Percentiles rank a stretch among this genome's conserved stretches.
These are phyloP conservation scores for Reticulascus tulasneorum DNA, from an alignment of 2,329 filamentous ascomycete genomes.

Conservation along the genomic window DNA sequence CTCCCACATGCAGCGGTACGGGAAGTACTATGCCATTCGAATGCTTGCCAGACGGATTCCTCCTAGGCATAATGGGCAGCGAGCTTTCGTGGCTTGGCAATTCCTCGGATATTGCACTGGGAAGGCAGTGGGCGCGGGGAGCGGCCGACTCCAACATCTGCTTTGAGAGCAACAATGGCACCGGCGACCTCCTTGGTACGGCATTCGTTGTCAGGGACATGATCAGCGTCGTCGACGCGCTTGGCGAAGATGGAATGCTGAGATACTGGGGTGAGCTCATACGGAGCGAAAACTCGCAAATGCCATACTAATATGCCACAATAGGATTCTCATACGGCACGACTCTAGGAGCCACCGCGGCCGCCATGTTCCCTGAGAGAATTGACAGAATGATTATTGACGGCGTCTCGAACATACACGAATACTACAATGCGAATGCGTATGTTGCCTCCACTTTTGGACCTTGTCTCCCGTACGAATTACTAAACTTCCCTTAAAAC, in stretches of 20 bases:
- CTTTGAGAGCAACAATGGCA: constrained; percentile 14
- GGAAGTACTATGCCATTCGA: constrained; percentile 16
- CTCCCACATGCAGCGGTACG: constrained; percentile 13
- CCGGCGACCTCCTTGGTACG: constrained; percentile 24
- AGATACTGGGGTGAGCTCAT: constrained; percentile 28
- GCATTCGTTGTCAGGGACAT: constrained; percentile 33
- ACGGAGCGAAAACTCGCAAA: not conserved
- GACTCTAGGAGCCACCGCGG: constrained; percentile 31
- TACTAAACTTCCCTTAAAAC: constrained; percentile 5
- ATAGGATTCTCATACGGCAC: constrained; percentile 39
- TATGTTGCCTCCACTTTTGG: not conserved
- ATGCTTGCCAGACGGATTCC: constrained; percentile 14
- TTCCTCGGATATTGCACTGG: constrained; percentile 8
- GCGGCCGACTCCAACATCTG: constrained; percentile 20
- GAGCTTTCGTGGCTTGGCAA: not conserved
- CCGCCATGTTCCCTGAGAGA: constrained; percentile 37
- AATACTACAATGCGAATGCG: constrained; percentile 25
- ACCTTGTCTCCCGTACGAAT: too few species aligned
- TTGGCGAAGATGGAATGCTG: constrained; percentile 32
- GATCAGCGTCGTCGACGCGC: constrained; percentile 31
- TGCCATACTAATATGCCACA: not conserved
- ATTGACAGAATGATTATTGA: constrained; percentile 35
- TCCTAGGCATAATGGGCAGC: not conserved
- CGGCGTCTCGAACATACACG: constrained; percentile 26
- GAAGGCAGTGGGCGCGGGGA: constrained; percentile 14